phyloP scores from a whole-genome alignment of 1,284 basidiomycete genomes.

The Tilletiaria anomala region DNA sequence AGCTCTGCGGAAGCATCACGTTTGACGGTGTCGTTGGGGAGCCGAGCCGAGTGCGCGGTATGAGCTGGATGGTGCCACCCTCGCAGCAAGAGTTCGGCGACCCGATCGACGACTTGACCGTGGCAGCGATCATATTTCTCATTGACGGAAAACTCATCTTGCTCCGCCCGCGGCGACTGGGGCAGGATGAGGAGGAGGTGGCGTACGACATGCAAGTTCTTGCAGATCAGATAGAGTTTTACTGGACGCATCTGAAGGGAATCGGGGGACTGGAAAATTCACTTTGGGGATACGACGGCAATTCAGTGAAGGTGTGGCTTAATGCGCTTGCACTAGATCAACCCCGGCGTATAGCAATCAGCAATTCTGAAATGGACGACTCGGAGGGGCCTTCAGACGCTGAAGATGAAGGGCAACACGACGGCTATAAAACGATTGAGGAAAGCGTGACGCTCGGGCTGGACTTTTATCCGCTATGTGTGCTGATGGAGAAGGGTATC shows the following conservation, averaged over 20 bases:
- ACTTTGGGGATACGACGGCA: conserved; percentile 90
- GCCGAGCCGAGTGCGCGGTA: conserved; percentile 68
- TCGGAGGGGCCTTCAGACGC: conserved; percentile 44
- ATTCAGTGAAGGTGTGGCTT: conserved; percentile 77
- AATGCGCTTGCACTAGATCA: conserved; percentile 71
- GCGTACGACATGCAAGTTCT: conserved; percentile 97
- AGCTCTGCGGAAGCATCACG: conserved; percentile 78
- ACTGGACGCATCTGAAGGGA: conserved; percentile 91
- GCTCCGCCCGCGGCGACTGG: conserved; percentile 49
- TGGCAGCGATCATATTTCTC: conserved; percentile 90
- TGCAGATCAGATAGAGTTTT: conserved; percentile 87
- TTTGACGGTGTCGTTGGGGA: conserved; percentile 80
- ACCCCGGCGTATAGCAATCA: not conserved
- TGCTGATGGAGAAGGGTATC: conserved; percentile 95
- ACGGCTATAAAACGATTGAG: conserved; percentile 54
- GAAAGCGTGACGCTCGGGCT: conserved; percentile 80
- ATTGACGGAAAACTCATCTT: conserved; percentile 84
- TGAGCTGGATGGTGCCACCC: conserved; percentile 93
- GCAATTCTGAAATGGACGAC: not conserved
- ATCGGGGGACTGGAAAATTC: conserved; percentile 84
- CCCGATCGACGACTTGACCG: conserved; percentile 77
- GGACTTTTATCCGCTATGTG: conserved; percentile 93
- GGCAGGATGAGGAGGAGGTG: conserved; percentile 64
- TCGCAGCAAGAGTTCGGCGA: conserved; percentile 89
- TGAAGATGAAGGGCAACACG: conserved; percentile 29